phyloP scores from a whole-genome alignment of 176 grass and related monocot species.

The Rhynchospora breviuscula region DNA sequence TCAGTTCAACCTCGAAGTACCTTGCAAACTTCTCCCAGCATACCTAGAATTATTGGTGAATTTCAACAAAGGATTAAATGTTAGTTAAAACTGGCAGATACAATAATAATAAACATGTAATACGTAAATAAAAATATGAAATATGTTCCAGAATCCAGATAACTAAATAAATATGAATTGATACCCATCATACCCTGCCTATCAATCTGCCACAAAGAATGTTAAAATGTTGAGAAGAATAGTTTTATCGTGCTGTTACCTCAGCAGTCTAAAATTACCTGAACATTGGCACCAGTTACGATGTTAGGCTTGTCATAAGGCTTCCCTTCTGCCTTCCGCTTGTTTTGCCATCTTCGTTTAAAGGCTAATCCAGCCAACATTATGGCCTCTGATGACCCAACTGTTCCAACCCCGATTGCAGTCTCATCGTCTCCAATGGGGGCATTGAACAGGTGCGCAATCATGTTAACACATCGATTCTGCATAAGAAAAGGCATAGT shows the following conservation, averaged over 20 bases:
- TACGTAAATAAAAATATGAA: neutral
- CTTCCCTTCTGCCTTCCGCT: constrained; percentile 52
- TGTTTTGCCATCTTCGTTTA: constrained; percentile 76
- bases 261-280: constrained; percentile 13
- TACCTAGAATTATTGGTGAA: constrained; percentile 27
- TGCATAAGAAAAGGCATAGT: constrained; percentile 10
- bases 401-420: constrained; percentile 54
- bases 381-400: constrained; percentile 78
- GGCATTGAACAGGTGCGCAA: constrained; percentile 60
- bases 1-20: constrained; percentile 73
- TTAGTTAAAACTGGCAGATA: neutral
- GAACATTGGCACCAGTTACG: constrained; percentile 67
- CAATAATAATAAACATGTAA: neutral
- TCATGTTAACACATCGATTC: constrained; percentile 83
- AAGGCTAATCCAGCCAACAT: constrained; percentile 74
- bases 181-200: neutral
- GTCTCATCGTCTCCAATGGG: constrained; percentile 69
- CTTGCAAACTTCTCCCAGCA: constrained; percentile 82
- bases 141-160: neutral
- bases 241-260: neutral
- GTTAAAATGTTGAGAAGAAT: neutral
- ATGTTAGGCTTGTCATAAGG: constrained; percentile 71
- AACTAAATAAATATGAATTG: neutral
- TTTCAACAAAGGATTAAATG: neutral
- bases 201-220: neutral